phyloP scores from a whole-genome alignment of 1,284 basidiomycete species.

The Cutaneotrichosporon cutaneum region DNA sequence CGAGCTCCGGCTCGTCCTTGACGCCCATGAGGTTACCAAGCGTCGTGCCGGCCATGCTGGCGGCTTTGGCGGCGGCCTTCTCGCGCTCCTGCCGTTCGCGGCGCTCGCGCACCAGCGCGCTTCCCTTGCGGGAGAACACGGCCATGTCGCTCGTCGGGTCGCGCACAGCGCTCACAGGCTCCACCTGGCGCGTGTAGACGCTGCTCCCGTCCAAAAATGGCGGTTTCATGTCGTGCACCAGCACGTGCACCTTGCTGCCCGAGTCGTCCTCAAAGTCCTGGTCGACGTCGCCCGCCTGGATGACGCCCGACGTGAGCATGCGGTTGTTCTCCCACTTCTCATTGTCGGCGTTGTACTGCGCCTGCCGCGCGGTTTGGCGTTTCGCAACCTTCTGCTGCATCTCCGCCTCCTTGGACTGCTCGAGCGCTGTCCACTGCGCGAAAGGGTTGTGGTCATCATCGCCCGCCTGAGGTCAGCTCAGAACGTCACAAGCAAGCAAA shows the following conservation, averaged over 20 bases:
- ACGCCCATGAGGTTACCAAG: slow-evolving; percentile 98
- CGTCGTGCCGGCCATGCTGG: slow-evolving; percentile 84
- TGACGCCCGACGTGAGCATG: slow-evolving; percentile 92
- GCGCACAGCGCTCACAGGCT: slow-evolving; percentile 93
- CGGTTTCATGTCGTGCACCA: slow-evolving; percentile 95
- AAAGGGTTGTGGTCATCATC: slow-evolving; percentile 92
- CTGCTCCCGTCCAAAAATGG: slow-evolving; percentile 96
- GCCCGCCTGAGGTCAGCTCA: slow-evolving; percentile 56
- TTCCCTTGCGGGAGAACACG: slow-evolving; percentile 92
- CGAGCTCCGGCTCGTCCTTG: slow-evolving; percentile 74
- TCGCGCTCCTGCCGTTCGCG: slow-evolving; percentile 92
- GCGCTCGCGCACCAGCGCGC: slow-evolving; percentile 87
- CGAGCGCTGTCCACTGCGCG: slow-evolving; percentile 83
- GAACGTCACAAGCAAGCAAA: slow-evolving; percentile 1
- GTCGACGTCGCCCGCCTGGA: slow-evolving; percentile 79
- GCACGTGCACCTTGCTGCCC: slow-evolving; percentile 92
- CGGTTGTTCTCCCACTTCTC: slow-evolving; percentile 98
- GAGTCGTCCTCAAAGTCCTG: slow-evolving; percentile 87
- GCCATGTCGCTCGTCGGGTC: slow-evolving; percentile 95
- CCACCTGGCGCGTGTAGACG: slow-evolving; percentile 93
- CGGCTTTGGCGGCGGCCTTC: slow-evolving; percentile 90
- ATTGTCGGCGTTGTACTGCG: slow-evolving; percentile 95
- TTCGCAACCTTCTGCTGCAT: slow-evolving; percentile 77
- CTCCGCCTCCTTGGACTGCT: slow-evolving; percentile 69
- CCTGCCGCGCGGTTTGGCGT: slow-evolving; percentile 84